Evolutionary conservation across 257 asterid species (phyloP), one percentile per base, ranked within the genome.

Genomic region (Rauvolfia tetraphylla): DNA sequence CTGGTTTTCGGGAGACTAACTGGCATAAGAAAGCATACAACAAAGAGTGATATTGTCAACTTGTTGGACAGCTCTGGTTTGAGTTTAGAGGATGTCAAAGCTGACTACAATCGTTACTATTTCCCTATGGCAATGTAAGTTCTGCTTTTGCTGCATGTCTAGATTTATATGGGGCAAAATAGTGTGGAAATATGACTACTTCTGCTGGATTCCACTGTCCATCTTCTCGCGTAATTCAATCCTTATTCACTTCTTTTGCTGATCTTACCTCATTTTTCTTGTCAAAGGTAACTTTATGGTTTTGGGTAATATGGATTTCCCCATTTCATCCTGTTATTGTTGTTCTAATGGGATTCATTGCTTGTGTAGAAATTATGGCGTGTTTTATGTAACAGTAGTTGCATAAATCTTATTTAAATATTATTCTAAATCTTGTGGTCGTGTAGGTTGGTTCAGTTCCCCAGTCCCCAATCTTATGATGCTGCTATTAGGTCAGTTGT

Each of bases 401-500:
- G 23, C 22, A 54, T 67, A 29, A 42, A 58, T 54, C 12, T 59
- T 20, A 71, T 17, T 51, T 58, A 29, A 13, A 33, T 51, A 23
- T 53, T 54, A 33, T 68, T 41, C 36, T 34, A 4, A 20, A 10
- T 54, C n/a, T 63, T 44, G 56, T 56, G 67, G 54, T 72, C n/a
- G 23, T 76, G 77, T 82, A 91, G 99, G 91, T 72, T 90, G 84
- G 63, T 95, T 51, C 92, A 86, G 79, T 88, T 95, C 81, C 90
- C 95, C 22, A 82, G 91, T 46, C 72, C 53, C 48, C 53, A 71
- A 61, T 83, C 84, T 62, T 91, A 81, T 62, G 87, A 88, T 23
- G 81, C 83, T 85, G 90, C 86, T 48, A 0, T 74, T 56, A 87
- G 63, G 87, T 78, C 90, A 54, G 79, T 88, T 80, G 27, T 14